These are phyloP conservation scores for Cryptosporidium tyzzeri DNA, from an alignment of 169 alveolate genomes.

Conservation along the genomic window DNA sequence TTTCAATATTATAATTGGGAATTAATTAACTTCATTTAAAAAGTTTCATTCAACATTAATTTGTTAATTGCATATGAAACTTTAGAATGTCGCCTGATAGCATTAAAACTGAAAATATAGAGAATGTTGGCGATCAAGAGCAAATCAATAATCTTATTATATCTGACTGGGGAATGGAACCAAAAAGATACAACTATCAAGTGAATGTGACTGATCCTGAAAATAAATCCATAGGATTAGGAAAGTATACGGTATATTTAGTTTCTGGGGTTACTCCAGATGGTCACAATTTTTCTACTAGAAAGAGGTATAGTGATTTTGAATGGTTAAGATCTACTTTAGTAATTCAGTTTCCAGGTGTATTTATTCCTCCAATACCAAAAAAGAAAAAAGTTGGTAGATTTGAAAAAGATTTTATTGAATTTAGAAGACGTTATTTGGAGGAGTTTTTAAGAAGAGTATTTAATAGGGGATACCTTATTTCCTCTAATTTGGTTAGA, in stretches of 20 bases:
- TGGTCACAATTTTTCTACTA: slow-evolving; percentile 70
- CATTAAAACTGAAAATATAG: slow-evolving; percentile 44
- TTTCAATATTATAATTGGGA: not conserved
- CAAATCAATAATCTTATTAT: slow-evolving; percentile 35
- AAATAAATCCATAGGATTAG: slow-evolving; percentile 72
- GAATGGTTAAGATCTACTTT: slow-evolving; percentile 81
- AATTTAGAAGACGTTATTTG: slow-evolving; percentile 79
- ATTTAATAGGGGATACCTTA: slow-evolving; percentile 75
- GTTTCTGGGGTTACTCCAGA: slow-evolving; percentile 77
- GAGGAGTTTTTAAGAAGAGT: slow-evolving; percentile 80
- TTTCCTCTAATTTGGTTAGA: slow-evolving; percentile 37
- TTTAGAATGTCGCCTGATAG: slow-evolving; percentile 73
- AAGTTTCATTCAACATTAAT: not conserved
- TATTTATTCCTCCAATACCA: slow-evolving; percentile 83
- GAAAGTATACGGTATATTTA: slow-evolving; percentile 69
- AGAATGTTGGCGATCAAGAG: slow-evolving; percentile 33
- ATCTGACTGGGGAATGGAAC: slow-evolving; percentile 73
- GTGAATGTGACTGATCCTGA: slow-evolving; percentile 73
- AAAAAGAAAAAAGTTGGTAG: slow-evolving; percentile 82
- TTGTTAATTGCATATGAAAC: not conserved
- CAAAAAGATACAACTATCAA: slow-evolving; percentile 39
- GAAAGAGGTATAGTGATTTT: slow-evolving; percentile 83
- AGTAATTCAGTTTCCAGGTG: slow-evolving; percentile 78
- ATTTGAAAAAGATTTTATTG: slow-evolving; percentile 78
- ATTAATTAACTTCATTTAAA: not conserved